phyloP scores from a whole-genome alignment of 148 eudicot species.

The Rhododendron simsii region DNA sequence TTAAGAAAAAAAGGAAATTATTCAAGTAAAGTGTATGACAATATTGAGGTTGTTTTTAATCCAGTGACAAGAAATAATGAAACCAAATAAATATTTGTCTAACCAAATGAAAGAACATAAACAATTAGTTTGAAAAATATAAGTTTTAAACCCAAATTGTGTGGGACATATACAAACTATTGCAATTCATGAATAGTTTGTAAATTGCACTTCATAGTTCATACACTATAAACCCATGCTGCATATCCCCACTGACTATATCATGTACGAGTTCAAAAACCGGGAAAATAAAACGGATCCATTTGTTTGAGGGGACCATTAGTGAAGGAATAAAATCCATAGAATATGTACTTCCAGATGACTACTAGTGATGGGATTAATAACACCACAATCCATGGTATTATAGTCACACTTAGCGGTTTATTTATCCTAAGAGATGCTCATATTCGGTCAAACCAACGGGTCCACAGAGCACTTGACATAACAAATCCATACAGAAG shows the following conservation, averaged over 20 bases:
- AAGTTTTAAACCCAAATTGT: background rate
- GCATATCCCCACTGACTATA: background rate
- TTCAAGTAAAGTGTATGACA: background rate
- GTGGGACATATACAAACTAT: background rate
- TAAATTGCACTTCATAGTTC: background rate
- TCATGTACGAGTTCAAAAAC: background rate
- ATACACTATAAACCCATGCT: background rate
- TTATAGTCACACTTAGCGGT: background rate
- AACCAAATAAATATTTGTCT: too few species aligned
- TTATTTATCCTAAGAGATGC: background rate
- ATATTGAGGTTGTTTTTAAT: too few species aligned
- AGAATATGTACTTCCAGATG: background rate
- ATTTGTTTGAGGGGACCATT: background rate
- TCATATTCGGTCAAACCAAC: background rate
- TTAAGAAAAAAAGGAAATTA: background rate
- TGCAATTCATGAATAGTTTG: background rate
- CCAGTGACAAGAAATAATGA: too few species aligned
- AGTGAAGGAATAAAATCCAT: background rate
- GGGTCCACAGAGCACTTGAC: background rate
- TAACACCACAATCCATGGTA: background rate
- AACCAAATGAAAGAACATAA: background rate
- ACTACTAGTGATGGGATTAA: background rate
- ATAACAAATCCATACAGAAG: background rate
- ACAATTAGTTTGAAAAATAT: background rate
- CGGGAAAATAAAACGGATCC: background rate